Evolutionary conservation across 2,329 filamentous ascomycete genomes (phyloP).

Genomic region (Balansia obtecta): DNA sequence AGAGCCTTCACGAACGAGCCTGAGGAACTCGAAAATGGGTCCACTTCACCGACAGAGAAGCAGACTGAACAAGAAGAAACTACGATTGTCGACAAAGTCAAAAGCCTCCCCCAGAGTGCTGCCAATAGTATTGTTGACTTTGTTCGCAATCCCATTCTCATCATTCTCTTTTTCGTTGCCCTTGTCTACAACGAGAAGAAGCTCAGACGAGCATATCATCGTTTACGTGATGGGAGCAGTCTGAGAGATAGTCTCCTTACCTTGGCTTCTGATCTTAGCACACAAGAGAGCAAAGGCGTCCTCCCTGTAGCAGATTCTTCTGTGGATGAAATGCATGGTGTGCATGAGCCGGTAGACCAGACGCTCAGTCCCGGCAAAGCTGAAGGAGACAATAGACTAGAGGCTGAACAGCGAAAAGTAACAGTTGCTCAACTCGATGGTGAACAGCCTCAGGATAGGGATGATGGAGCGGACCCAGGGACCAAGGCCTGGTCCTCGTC

Average conservation of each 20-base stretch:
- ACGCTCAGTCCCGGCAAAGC: no score
- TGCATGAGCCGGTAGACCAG: background rate
- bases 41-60: constrained; percentile 17
- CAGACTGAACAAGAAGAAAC: constrained; percentile 21
- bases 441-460: background rate
- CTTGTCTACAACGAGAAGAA: constrained; percentile 34
- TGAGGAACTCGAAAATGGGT: constrained; percentile 22
- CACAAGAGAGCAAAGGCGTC: background rate
- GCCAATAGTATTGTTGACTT: constrained; percentile 40
- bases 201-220: constrained; percentile 26
- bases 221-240: constrained; percentile 19
- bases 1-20: constrained; percentile 14
- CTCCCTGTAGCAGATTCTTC: background rate
- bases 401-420: background rate
- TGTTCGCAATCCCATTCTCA: constrained; percentile 40
- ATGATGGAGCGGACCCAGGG: background rate
- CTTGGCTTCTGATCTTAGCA: constrained; percentile 3
- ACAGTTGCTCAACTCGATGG: background rate
- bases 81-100: constrained; percentile 37
- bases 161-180: constrained; percentile 30
- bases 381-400: background rate
- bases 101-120: constrained; percentile 36
- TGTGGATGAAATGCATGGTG: background rate
- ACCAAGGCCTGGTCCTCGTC: background rate
- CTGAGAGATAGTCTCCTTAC: constrained; percentile 14